Evolutionary conservation across 441 rosid genomes (phyloP).

Genomic region (Kokia cookei): DNA sequence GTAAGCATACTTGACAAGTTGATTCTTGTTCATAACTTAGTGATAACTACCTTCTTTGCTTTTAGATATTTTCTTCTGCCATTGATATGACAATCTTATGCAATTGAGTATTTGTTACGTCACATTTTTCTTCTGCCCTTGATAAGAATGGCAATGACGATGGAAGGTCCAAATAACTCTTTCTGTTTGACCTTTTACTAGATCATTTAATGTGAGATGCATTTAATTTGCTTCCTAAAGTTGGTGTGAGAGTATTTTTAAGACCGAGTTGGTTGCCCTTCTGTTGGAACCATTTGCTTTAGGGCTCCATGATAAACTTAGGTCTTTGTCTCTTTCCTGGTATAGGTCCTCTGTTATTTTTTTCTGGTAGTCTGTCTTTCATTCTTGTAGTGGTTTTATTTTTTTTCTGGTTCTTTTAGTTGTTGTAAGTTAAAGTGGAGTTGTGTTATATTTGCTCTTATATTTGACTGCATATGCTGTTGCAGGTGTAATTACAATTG

Average conservation of each 20-base stretch:
- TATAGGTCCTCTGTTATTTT: neutral
- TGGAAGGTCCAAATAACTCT: neutral
- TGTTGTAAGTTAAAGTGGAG: neutral
- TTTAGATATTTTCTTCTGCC: neutral
- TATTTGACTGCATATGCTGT: slow-evolving; percentile 7
- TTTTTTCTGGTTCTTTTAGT: slow-evolving; percentile 2
- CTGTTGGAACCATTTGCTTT: neutral
- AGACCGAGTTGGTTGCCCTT: neutral
- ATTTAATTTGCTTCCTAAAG: neutral
- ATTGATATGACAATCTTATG: neutral
- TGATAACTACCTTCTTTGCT: neutral
- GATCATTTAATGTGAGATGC: neutral
- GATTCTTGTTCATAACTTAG: neutral
- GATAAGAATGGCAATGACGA: neutral
- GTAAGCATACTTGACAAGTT: slow-evolving; percentile 26
- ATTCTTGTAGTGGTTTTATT: neutral
- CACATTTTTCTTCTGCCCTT: too few species aligned
- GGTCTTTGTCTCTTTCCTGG: slow-evolving; percentile 1
- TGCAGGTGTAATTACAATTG: slow-evolving; percentile 96
- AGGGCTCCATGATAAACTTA: neutral
- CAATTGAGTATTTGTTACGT: neutral
- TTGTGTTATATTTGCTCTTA: slow-evolving; percentile 5
- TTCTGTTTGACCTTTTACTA: neutral
- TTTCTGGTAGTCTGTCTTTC: neutral
- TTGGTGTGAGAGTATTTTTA: neutral